Conservation (phyloP, 805 yeast genomes). For the Isabelozyma pseudorhagii region DNA sequence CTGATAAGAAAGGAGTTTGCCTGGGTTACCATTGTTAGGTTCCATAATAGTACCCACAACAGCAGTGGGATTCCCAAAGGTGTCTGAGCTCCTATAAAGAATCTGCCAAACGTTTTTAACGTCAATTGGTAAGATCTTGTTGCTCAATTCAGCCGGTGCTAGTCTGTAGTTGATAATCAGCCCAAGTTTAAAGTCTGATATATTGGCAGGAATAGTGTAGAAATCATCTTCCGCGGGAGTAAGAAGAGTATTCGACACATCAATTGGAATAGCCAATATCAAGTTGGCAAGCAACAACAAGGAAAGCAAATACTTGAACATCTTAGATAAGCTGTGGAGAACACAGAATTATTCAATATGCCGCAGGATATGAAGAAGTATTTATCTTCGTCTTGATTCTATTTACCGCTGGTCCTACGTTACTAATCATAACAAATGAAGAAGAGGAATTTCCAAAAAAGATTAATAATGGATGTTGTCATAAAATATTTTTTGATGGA, state of each 20-base stretch:
- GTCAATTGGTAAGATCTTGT: constrained; percentile 3
- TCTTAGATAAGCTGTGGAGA: no score
- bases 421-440: no score
- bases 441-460: no score
- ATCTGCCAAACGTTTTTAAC: constrained; percentile 18
- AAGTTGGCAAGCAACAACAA: background rate
- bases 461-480: no score
- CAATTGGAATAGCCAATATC: background rate
- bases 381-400: no score
- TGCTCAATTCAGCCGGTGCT: constrained; percentile 4
- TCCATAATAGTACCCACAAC: constrained; percentile 15
- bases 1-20: constrained; percentile 20
- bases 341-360: no score
- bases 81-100: constrained; percentile 19
- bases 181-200: constrained; percentile 7
- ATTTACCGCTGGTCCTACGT: no score
- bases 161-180: constrained; percentile 7
- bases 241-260: background rate
- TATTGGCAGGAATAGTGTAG: constrained; percentile 10
- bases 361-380: no score
- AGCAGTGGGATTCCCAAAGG: constrained; percentile 15
- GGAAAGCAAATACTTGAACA: no score
- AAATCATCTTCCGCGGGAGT: constrained; percentile 12
- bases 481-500: no score
- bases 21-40: constrained; percentile 20